Evolutionary conservation across 2,329 filamentous ascomycete species (phyloP).

Genomic region (Aspergillus sp.): DNA sequence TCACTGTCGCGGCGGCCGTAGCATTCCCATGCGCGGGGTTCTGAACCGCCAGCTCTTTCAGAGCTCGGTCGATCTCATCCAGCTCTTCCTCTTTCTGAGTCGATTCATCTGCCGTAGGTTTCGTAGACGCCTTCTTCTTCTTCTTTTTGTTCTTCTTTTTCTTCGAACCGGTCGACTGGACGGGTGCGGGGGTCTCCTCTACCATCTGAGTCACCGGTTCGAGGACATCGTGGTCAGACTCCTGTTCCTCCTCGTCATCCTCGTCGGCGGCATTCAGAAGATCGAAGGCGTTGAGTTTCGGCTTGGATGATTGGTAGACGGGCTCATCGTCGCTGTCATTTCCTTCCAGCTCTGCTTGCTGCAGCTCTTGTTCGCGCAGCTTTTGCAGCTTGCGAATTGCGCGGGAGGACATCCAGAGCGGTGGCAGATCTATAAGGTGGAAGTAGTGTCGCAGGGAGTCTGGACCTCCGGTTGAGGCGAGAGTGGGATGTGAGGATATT

Average conservation of each 20-base stretch:
- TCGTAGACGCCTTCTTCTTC: conserved; percentile 55
- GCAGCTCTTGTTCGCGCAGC: conserved; percentile 58
- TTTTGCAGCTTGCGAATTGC: conserved; percentile 64
- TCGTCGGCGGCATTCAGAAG: conserved; percentile 48
- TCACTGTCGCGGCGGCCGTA: conserved; percentile 31
- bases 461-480: background rate
- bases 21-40: conserved; percentile 16
- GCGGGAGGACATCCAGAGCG: conserved; percentile 58
- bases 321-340: conserved; percentile 42
- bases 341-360: conserved; percentile 38
- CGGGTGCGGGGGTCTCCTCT: conserved; percentile 18
- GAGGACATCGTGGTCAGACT: conserved; percentile 23
- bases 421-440: background rate
- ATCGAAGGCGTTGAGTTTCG: conserved; percentile 54
- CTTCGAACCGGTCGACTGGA: conserved; percentile 21
- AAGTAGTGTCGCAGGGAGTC: background rate
- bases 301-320: conserved; percentile 29
- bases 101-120: conserved; percentile 22
- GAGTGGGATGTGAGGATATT: background rate
- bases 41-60: conserved; percentile 57
- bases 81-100: conserved; percentile 34
- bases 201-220: conserved; percentile 11
- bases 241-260: conserved; percentile 35
- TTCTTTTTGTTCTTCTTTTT: conserved; percentile 49
- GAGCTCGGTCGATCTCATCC: conserved; percentile 66